Evolutionary conservation across 768 basidiomycete species (phyloP).

Genomic region (Mycena floridula): DNA sequence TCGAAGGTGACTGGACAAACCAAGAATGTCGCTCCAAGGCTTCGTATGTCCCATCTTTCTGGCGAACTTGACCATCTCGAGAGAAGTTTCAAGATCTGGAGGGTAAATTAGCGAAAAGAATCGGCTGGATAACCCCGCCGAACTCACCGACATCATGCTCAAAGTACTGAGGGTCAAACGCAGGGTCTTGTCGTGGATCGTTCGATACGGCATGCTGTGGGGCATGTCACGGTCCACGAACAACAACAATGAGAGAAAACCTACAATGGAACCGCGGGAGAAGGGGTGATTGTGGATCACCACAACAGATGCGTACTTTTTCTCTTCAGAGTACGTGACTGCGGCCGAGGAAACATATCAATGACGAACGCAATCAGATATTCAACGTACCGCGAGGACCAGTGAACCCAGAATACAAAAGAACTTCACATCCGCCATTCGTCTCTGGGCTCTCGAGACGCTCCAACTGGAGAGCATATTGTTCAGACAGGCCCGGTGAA

Average conservation of each 20-base stretch:
- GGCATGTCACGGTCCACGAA: background rate
- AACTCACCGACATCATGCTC: constrained; percentile 33
- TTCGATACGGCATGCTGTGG: constrained; percentile 22
- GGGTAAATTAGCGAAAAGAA: background rate
- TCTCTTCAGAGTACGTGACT: constrained; percentile 31
- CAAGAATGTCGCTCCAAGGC: constrained; percentile 15
- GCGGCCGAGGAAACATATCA: background rate
- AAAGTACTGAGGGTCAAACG: constrained; percentile 36
- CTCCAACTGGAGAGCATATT: constrained; percentile 12
- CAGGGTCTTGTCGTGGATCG: constrained; percentile 28
- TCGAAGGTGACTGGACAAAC: constrained; percentile 1
- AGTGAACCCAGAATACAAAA: constrained; percentile 20
- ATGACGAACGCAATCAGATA: background rate
- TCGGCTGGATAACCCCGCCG: constrained; percentile 13
- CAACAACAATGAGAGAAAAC: constrained; percentile 7
- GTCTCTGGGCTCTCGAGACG: constrained; percentile 19
- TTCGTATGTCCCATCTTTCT: constrained; percentile 18
- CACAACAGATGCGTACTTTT: constrained; percentile 34
- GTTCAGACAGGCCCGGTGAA: constrained; percentile 8
- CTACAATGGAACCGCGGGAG: constrained; percentile 43
- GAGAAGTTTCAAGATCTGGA: constrained; percentile 27
- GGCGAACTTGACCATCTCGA: constrained; percentile 27
- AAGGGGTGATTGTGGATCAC: constrained; percentile 35
- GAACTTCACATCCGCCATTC: constrained; percentile 28
- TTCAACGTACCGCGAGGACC: constrained; percentile 12